Conservation (phyloP, 768 basidiomycete genomes). For the Xerocomellus dryophilus region DNA sequence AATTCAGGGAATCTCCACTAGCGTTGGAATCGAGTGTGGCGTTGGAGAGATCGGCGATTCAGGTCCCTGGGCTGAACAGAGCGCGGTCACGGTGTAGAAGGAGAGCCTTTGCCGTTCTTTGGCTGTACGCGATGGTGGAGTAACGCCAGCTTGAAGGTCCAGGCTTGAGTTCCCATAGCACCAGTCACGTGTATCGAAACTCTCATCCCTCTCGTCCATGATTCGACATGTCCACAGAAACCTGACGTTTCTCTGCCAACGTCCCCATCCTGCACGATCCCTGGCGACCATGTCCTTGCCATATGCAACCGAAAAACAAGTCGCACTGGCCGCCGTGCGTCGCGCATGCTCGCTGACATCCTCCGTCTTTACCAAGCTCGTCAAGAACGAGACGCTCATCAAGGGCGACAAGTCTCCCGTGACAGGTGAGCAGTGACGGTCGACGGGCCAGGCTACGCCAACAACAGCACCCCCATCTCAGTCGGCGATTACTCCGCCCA, state of each 20-base stretch:
- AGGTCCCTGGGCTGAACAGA: too few relatives aligned
- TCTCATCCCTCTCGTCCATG: constrained; percentile 2
- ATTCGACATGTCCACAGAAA: constrained; percentile 13
- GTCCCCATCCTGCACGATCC: neutral
- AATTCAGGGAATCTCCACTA: too few relatives aligned
- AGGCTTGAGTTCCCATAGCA: too few relatives aligned
- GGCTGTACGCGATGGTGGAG: too few relatives aligned
- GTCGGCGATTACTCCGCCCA: constrained; percentile 95
- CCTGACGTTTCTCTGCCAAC: neutral
- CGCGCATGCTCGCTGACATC: constrained; percentile 82
- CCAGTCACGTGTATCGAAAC: constrained; percentile 5
- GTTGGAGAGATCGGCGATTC: too few relatives aligned
- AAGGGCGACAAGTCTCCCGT: constrained; percentile 94
- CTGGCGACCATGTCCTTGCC: constrained; percentile 47
- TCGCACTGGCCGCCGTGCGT: constrained; percentile 85
- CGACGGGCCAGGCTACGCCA: neutral
- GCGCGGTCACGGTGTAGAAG: too few relatives aligned
- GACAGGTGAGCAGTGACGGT: constrained; percentile 51
- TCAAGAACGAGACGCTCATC: constrained; percentile 79
- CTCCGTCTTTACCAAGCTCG: constrained; percentile 81
- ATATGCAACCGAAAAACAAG: constrained; percentile 66
- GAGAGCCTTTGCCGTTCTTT: too few relatives aligned
- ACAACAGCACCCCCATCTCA: constrained; percentile 27
- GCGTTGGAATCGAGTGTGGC: too few relatives aligned
- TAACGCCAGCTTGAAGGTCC: too few relatives aligned